Evolutionary conservation across 306 rosid genomes (phyloP).

Genomic region (Astragalus membranaceus): DNA sequence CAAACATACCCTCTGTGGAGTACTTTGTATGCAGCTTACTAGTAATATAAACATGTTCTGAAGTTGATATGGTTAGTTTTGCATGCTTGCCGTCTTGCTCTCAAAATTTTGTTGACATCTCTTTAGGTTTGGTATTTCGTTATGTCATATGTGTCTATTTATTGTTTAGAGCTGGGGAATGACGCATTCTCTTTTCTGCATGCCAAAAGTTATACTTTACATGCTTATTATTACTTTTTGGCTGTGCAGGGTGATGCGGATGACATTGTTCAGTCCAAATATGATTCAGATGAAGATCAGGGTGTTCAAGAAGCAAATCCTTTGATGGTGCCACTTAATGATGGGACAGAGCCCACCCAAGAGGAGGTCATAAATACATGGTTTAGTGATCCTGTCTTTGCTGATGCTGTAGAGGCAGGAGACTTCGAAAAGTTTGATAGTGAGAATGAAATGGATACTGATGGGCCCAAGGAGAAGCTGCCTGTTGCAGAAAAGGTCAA

Average conservation of each 20-base stretch:
- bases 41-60: neutral
- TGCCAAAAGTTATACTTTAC: neutral
- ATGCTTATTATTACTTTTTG: constrained; percentile 13
- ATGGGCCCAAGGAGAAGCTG: constrained; percentile 27
- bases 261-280: constrained; percentile 40
- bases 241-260: constrained; percentile 53
- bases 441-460: constrained; percentile 66
- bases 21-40: neutral
- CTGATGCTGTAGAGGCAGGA: constrained; percentile 73
- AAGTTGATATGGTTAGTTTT: neutral
- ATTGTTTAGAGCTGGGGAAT: neutral
- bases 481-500: constrained; percentile 25
- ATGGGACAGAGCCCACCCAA: constrained; percentile 54
- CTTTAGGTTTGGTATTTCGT: neutral
- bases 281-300: constrained; percentile 69
- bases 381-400: constrained; percentile 87
- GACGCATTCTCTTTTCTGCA: neutral
- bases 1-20: neutral
- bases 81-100: neutral
- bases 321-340: constrained; percentile 70
- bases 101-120: neutral
- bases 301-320: constrained; percentile 70
- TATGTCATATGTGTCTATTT: neutral
- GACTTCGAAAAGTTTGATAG: constrained; percentile 45
- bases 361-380: constrained; percentile 73